Conservation (phyloP, 1,284 basidiomycete species). For the Cryptococcus sp. region DNA sequence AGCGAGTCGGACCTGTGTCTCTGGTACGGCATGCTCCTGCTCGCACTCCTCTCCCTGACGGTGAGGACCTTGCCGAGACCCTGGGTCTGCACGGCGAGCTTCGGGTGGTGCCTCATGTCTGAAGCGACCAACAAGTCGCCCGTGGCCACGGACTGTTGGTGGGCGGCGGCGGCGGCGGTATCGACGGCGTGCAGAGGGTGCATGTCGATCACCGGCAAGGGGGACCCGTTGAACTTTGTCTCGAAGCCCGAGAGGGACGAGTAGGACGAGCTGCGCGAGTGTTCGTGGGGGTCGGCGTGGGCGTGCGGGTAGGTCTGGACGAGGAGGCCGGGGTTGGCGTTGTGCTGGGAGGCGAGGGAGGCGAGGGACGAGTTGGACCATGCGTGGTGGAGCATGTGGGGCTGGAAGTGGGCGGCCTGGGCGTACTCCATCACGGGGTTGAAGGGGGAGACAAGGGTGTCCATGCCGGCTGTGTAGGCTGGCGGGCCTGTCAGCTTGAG, state of each 20-base stretch:
- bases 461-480: no score
- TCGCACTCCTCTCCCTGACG: constrained; percentile 20
- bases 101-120: constrained; percentile 6
- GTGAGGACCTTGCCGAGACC: constrained; percentile 18
- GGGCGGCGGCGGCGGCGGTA: not conserved
- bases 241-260: constrained; percentile 11
- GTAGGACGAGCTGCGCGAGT: constrained; percentile 18
- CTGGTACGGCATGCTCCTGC: constrained; percentile 32
- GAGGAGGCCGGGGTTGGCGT: not conserved
- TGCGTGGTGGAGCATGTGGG: constrained; percentile 19
- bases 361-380: constrained; percentile 20
- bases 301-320: constrained; percentile 9
- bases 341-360: constrained; percentile 13
- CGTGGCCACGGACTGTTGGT: not conserved
- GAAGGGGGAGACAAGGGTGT: not conserved
- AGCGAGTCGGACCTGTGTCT: constrained; percentile 32
- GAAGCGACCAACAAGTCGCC: constrained; percentile 1
- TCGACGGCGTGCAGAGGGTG: constrained; percentile 4
- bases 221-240: not conserved
- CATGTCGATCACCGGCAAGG: constrained; percentile 5
- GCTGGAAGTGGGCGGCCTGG: not conserved
- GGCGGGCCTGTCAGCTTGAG: no score
- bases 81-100: constrained; percentile 23
- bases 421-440: constrained; percentile 3
- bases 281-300: not conserved